Percentiles rank a stretch among this genome's conserved stretches.
Evolutionary conservation across 345 rosid species (phyloP).

Genomic region (Populus ilicifolia): DNA sequence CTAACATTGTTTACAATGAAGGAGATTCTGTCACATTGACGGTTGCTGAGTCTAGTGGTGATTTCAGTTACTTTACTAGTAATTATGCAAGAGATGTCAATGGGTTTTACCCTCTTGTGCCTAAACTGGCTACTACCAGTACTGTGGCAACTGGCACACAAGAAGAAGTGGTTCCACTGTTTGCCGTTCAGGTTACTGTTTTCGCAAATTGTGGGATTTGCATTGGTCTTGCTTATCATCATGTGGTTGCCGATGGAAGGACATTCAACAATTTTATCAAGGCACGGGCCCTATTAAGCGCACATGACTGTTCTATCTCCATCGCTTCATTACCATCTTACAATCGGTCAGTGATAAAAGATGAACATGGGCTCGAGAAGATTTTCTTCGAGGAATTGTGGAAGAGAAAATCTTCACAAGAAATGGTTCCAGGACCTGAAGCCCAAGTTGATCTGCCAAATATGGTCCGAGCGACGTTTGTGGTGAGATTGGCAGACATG

Average conservation of each 20-base stretch:
- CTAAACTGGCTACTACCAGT: conserved; percentile 4
- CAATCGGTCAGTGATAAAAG: conserved; percentile 27
- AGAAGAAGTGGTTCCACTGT: conserved; percentile 11
- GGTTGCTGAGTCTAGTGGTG: conserved; percentile 19
- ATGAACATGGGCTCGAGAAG: conserved; percentile 17
- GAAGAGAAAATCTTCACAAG: conserved; percentile 6
- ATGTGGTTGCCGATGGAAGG: conserved; percentile 43
- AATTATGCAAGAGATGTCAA: conserved; percentile 17
- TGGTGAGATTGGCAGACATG: conserved; percentile 18
- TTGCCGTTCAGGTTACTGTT: conserved; percentile 37
- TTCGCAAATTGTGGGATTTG: conserved; percentile 36
- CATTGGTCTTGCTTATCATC: conserved; percentile 41
- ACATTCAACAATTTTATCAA: conserved; percentile 40
- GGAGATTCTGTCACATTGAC: conserved; percentile 23
- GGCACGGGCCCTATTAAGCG: conserved; percentile 34
- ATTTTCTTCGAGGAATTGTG: conserved; percentile 32
- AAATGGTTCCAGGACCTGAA: background rate
- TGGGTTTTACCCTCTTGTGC: conserved; percentile 26
- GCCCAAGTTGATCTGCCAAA: background rate
- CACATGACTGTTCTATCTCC: background rate
- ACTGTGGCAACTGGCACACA: background rate
- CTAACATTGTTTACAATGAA: conserved; percentile 13
- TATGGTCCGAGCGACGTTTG: conserved; percentile 22
- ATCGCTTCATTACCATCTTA: background rate
- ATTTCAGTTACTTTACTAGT: conserved; percentile 18